Evolutionary conservation across 306 rosid species (phyloP), one percentile per base, ranked within the genome.

Genomic region (Hippophae gyantsensis): DNA sequence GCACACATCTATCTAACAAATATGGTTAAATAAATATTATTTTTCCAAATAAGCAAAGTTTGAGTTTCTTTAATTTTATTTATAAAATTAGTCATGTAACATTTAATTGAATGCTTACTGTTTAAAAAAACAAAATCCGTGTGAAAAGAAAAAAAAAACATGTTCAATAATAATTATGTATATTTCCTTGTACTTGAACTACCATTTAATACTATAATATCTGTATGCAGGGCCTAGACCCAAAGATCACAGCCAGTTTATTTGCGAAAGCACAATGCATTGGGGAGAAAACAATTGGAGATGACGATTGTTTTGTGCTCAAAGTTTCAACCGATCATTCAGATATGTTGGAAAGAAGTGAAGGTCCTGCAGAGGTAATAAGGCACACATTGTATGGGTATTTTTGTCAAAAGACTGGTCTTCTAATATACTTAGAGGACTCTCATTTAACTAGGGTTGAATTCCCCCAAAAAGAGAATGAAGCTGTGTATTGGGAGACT

Each of bases 371-470:
- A 0, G 99, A 92, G 67, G 97, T 88, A 18, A 82, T 92, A 40
- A 78, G 99, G 66, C 99, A 92, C 61, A 81, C 90, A 23, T 60
- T 92, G 6, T 92, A 83, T 10, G 99, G 97, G 10, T 92, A 92
- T 55, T 92, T 92, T 64, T 85, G 96, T 62, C 99, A 92, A 73
- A 92, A 84, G 68, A 87, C 88, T 63, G 99, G 99, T 1, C 93
- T 92, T 57, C 90, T 92, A 13, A 69, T 92, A 43, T 92, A 88
- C 84, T 42, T 92, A 2, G 99, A 92, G 73, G 99, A 92, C 74
- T 88, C 99, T 0, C 96, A 92, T 74, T 83, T 92, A 9, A 92
- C 99, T 0, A 71, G 96, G 57, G 95, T 92, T 0, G 84, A 84
- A 52, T 72, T 84, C 2, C 78, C 83, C 5, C 78, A 78, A 13